Base-by-base conservation (phyloP, 1,284 basidiomycete species). In the Cronartium ribicola region DNA sequence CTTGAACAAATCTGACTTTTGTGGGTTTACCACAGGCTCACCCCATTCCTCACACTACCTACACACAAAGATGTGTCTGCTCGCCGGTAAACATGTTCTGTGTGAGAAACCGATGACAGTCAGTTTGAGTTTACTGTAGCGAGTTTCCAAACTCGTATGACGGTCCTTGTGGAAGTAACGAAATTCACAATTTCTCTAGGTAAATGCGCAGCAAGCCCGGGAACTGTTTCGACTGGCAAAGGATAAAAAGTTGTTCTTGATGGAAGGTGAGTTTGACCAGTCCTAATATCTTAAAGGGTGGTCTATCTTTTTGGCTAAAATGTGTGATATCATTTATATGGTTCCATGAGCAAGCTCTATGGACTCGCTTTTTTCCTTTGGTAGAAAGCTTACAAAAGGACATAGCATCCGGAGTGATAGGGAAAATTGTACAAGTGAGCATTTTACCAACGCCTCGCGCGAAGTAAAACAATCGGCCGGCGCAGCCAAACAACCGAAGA, bases 1-100 rank as follows among this genome's bases (percentile, higher is more conserved):
- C 13, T 10, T 41, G 20, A 40, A 40, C 29, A 37, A 11, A 46
- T 70, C 29, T 68, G 41, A 20, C n/a, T 68, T 46, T 37, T 22
- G 2, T 29, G 14, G 6, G 39, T 36, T 65, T 36, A 40, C 11
- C 10, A 22, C 40, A 72, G 70, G 63, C 36, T 94, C 93, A 0
- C 93, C 92, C 4, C 91, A 95, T 80, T 90, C 90, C 0, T 84
- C 85, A 76, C 93, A 96, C 83, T 92, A 92, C 80, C 83, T 85
- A 75, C 91, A 92, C 78, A 87, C 90, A 0, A 84, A 89, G 76
- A 88, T 87, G 66, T 89, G 90, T 7, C 86, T 94, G 76, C 85
- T 87, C 71, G 89, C 89, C 0, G 88, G 88, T 66, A 96, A 94
- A 81, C 86, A 93, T 81, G 89, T 95, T 22, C 86, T 88, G 36